Conservation (phyloP, 495 filamentous ascomycete species). For the Antarctomyces pellizariae region DNA sequence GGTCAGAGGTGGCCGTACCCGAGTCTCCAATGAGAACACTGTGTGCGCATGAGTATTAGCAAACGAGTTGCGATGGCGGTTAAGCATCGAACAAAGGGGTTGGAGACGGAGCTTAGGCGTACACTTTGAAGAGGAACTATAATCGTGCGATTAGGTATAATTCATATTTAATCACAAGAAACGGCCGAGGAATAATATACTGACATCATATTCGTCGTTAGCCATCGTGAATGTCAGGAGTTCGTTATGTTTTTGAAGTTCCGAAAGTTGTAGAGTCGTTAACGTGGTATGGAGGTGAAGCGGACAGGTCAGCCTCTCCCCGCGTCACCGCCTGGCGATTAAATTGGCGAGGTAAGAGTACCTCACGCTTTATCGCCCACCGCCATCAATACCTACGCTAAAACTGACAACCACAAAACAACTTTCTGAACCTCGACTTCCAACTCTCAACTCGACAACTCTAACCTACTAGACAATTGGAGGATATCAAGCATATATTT, state of each 20-base stretch:
- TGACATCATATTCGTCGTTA: constrained; percentile 99
- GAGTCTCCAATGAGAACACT: constrained; percentile 99
- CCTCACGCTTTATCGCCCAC: neutral
- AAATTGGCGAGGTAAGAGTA: constrained; percentile 1
- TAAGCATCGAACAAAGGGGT: constrained; percentile 11
- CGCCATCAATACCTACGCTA: neutral
- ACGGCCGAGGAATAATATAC: constrained; percentile 15
- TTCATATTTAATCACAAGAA: constrained; percentile 4
- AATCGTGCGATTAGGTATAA: constrained; percentile 8
- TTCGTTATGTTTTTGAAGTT: constrained; percentile 7
- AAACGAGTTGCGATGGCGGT: constrained; percentile 6
- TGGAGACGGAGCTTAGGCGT: constrained; percentile 13
- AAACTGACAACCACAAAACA: neutral
- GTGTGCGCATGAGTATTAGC: constrained; percentile 16
- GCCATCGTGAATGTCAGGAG: constrained; percentile 41
- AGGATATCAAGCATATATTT: no score
- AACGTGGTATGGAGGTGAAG: constrained; percentile 11
- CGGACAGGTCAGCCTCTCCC: constrained; percentile 1
- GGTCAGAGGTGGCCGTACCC: no score
- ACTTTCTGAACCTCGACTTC: neutral
- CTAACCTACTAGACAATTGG: no score
- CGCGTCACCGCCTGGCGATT: neutral
- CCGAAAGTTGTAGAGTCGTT: constrained; percentile 5
- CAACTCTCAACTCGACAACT: no score
- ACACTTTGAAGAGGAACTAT: constrained; percentile 99